Conservation (phyloP, 345 rosid species). For the Carallia brachiata region DNA sequence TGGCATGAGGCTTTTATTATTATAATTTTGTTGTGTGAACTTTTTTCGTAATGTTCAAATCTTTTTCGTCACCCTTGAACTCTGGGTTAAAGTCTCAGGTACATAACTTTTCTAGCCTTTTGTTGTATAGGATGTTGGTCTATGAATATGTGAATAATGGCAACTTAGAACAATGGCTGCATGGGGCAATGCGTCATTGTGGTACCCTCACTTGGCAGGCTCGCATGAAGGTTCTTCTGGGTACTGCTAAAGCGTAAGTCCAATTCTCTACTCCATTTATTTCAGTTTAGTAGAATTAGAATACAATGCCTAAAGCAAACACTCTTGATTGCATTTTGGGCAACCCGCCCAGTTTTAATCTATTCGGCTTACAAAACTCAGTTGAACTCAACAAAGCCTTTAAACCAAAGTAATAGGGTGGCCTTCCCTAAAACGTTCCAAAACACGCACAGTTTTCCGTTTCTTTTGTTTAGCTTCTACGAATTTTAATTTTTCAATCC, state of each 20-base stretch:
- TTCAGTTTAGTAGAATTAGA: too few species aligned
- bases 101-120: constrained; percentile 14
- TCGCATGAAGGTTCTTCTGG: constrained; percentile 70
- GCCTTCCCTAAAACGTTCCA: neutral
- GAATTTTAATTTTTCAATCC: neutral
- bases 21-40: neutral
- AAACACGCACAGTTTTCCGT: neutral
- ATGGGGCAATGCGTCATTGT: constrained; percentile 59
- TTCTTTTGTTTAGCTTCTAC: neutral
- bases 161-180: constrained; percentile 84
- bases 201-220: constrained; percentile 81
- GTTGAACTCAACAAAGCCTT: too few species aligned
- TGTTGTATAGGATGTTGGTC: constrained; percentile 63
- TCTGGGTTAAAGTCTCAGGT: neutral
- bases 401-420: too few species aligned
- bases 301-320: too few species aligned
- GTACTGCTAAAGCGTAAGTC: constrained; percentile 91
- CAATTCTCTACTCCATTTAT: neutral
- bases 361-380: neutral
- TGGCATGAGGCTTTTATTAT: neutral
- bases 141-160: constrained; percentile 87
- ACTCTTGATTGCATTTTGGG: neutral
- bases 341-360: neutral
- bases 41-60: neutral
- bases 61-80: constrained; percentile 1